A percentile compares a stretch with the other conserved stretches of the same genome.
Evolutionary conservation across 2,329 filamentous ascomycete genomes (phyloP).

Genomic region (Akanthomyces uredinophilus): DNA sequence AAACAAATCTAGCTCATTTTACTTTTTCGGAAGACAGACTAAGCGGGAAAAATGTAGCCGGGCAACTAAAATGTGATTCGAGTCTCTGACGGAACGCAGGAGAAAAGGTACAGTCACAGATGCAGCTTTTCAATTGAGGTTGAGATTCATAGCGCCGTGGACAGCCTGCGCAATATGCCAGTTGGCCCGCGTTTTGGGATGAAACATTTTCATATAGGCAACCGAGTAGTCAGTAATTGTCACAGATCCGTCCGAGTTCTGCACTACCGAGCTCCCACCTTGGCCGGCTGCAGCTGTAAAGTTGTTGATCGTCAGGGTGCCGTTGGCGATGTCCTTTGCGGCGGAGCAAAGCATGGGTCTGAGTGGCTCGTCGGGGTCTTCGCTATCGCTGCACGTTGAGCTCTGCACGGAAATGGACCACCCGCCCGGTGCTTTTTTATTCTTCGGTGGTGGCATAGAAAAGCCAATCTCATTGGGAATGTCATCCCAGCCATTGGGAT

Average conservation of each 20-base stretch:
- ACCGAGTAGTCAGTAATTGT: neutral
- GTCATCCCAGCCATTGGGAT: neutral
- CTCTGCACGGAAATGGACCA: neutral
- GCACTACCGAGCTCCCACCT: neutral
- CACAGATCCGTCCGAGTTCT: neutral
- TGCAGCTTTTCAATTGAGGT: too few relatives aligned
- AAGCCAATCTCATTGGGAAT: neutral
- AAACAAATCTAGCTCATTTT: too few relatives aligned
- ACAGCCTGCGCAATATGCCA: conserved; percentile 1
- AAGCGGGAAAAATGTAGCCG: accelerated
- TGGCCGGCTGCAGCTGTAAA: neutral
- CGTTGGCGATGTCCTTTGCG: neutral
- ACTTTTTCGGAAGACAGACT: too few relatives aligned
- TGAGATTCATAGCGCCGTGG: neutral
- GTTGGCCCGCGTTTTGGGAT: neutral
- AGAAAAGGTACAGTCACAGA: too few relatives aligned
- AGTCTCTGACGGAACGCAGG: too few relatives aligned
- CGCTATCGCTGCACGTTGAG: neutral
- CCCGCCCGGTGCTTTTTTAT: neutral
- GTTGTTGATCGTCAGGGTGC: neutral
- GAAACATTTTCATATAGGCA: neutral
- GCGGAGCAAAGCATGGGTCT: neutral
- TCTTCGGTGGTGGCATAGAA: neutral
- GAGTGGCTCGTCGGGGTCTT: neutral
- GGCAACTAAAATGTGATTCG: too few relatives aligned